Percentiles rank a stretch among this genome's conserved stretches.
Evolutionary conservation across 768 basidiomycete species (phyloP).

Genomic region (Crepidotus variabilis): DNA sequence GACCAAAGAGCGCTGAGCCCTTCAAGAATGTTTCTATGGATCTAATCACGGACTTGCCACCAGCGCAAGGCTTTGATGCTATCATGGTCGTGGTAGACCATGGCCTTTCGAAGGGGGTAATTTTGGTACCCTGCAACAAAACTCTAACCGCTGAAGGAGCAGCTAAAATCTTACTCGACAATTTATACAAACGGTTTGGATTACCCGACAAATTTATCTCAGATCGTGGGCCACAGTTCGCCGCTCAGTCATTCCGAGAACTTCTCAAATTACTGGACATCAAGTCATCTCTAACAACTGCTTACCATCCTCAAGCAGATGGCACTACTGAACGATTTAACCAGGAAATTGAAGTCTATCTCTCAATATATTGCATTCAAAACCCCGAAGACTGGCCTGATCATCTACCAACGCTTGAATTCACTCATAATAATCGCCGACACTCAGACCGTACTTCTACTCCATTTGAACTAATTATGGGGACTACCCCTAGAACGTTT

Average conservation of each 20-base stretch:
- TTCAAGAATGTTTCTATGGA: constrained; percentile 13
- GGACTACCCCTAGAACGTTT: constrained; percentile 2
- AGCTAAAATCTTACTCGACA: constrained; percentile 9
- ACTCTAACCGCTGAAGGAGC: background rate
- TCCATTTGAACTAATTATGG: constrained; percentile 20
- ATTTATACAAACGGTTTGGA: constrained; percentile 22
- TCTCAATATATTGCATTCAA: constrained; percentile 13
- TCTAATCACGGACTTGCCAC: constrained; percentile 9
- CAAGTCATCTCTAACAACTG: constrained; percentile 7
- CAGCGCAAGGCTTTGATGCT: background rate
- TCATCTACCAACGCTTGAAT: constrained; percentile 8
- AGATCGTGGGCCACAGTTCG: constrained; percentile 16
- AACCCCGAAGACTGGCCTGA: constrained; percentile 13
- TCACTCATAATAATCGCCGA: constrained; percentile 12
- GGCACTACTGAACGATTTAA: constrained; percentile 17
- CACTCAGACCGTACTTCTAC: constrained; percentile 12
- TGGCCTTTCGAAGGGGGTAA: constrained; percentile 19
- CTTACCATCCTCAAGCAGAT: constrained; percentile 15
- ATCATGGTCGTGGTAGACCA: constrained; percentile 18
- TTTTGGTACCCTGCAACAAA: constrained; percentile 11
- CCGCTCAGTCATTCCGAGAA: constrained; percentile 9
- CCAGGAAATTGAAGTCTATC: constrained; percentile 20
- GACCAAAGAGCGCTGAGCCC: constrained; percentile 1
- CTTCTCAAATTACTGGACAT: constrained; percentile 10
- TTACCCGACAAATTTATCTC: constrained; percentile 16